Evolutionary conservation across 106 monocot species (phyloP), one percentile per base, ranked within the genome.

Genomic region (Phalaenopsis equestris): DNA sequence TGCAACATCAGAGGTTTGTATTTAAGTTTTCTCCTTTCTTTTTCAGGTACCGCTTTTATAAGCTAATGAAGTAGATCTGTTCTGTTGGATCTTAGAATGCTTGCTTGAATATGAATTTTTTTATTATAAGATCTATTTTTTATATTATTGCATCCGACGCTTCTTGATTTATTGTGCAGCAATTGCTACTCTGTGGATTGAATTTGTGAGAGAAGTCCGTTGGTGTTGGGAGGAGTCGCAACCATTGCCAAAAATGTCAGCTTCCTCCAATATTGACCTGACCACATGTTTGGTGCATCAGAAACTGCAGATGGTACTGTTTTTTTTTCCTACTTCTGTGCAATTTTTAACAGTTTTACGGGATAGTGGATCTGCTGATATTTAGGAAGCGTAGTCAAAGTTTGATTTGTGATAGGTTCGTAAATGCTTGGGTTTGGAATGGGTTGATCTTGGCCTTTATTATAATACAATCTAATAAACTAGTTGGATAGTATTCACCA

Each of bases 191-290:
- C 86, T 99, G 8, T 99, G 98, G 98, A 89, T 99, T 86, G 98
- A 99, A 85, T 99, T 99, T 88, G 98, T 93, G 19, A 84, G 98
- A 79, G 98, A 99, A 89, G 84, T 99, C 86, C 94, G 98, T 45
- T 99, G 98, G 98, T 99, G 83, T 81, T 99, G 98, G 98, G 98
- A 94, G 80, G 98, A 99, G 81, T 91, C 98, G 30, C 87, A 99
- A 64, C 82, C 88, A 24, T 90, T 99, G 81, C 94, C 98, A 24
- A 87, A 88, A 81, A 88, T 92, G 88, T n/a, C 81, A 79, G 49
- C 78, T 47, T 79, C 83, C 81, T 81, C 84, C 56, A 79, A 64
- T 76, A 99, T 94, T 72, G 98, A 99, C 73, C 84, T 99, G n/a
- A 88, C 92, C 75, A 11, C 92, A 70, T 99, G 98, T 81, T 80